Evolutionary conservation across 306 rosid species (phyloP).

Genomic region (Rosa persica): DNA sequence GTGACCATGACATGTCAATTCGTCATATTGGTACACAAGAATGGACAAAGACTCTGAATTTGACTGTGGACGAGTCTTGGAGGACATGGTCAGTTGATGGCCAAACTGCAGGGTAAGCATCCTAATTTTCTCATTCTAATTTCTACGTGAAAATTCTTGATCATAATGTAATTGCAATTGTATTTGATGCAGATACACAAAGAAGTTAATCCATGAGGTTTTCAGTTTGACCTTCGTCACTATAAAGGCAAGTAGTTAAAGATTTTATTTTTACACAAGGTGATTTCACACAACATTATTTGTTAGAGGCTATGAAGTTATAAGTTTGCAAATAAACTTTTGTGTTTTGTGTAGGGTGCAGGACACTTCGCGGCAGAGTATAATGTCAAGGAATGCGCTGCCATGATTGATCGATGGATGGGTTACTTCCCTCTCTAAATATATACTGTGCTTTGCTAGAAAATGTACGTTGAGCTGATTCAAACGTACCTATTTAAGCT

Average conservation of each 20-base stretch:
- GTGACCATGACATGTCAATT: slow-evolving; percentile 25
- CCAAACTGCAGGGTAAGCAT: slow-evolving; percentile 20
- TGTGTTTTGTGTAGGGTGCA: too few relatives aligned
- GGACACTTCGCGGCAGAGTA: slow-evolving; percentile 27
- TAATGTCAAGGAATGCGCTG: slow-evolving; percentile 22
- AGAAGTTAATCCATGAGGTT: slow-evolving; percentile 12
- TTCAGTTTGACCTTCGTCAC: slow-evolving; percentile 16
- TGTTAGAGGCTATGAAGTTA: too few relatives aligned
- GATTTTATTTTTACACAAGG: too few relatives aligned
- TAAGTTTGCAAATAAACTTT: too few relatives aligned
- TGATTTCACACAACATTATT: too few relatives aligned
- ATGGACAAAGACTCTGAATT: slow-evolving; percentile 11
- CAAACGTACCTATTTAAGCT: too few relatives aligned
- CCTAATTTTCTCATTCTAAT: background rate
- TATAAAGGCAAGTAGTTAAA: slow-evolving; percentile 10
- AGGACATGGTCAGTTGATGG: slow-evolving; percentile 15
- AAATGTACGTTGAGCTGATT: too few relatives aligned
- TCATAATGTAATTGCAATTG: too few relatives aligned
- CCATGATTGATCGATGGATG: slow-evolving; percentile 26
- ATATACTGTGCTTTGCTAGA: too few relatives aligned
- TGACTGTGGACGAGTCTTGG: slow-evolving; percentile 17
- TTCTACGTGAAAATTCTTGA: too few relatives aligned
- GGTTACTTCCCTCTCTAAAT: slow-evolving; percentile 16
- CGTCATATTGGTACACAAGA: slow-evolving; percentile 23
- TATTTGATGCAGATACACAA: slow-evolving; percentile 17